Conservation (phyloP, 441 rosid genomes). For the Arabidopsis lyrata region DNA sequence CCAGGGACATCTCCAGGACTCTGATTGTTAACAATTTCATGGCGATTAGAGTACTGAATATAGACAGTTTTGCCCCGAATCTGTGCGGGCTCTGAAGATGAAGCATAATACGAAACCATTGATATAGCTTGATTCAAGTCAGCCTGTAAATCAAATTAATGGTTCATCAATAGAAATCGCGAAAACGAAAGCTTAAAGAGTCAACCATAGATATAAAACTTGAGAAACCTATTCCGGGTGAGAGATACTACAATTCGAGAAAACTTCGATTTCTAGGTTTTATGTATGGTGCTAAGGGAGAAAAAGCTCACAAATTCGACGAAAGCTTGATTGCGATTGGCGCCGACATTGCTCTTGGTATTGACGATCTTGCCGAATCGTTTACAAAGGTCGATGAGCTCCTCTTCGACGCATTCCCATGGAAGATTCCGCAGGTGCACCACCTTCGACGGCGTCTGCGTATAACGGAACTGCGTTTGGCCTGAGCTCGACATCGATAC, state of each 20-base stretch:
- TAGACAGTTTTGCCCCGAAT: constrained; percentile 98
- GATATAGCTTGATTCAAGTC: constrained; percentile 95
- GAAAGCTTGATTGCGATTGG: constrained; percentile 96
- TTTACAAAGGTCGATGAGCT: constrained; percentile 90
- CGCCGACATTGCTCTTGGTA: constrained; percentile 96
- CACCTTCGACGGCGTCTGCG: constrained; percentile 99
- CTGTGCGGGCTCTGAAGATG: constrained; percentile 97
- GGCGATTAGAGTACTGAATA: constrained; percentile 95
- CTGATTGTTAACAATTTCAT: constrained; percentile 97
- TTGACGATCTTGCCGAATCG: constrained; percentile 98
- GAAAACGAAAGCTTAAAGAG: not conserved
- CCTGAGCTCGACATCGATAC: constrained; percentile 52
- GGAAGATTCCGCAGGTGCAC: constrained; percentile 95
- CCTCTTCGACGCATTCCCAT: constrained; percentile 94
- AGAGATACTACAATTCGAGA: constrained; percentile 4
- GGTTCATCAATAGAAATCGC: not conserved
- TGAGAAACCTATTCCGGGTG: not conserved
- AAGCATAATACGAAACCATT: constrained; percentile 98
- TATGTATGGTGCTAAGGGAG: too few species aligned
- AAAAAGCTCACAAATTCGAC: constrained; percentile 77
- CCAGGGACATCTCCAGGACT: constrained; percentile 99
- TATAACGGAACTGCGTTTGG: constrained; percentile 92
- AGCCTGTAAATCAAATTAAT: constrained; percentile 52
- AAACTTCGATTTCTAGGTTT: not conserved
- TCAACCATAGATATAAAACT: not conserved